Percentiles rank a stretch among this genome's conserved stretches.
These are phyloP conservation scores for Colletotrichum echinochloae DNA, from an alignment of 2,329 filamentous ascomycete genomes.

Conservation along the genomic window DNA sequence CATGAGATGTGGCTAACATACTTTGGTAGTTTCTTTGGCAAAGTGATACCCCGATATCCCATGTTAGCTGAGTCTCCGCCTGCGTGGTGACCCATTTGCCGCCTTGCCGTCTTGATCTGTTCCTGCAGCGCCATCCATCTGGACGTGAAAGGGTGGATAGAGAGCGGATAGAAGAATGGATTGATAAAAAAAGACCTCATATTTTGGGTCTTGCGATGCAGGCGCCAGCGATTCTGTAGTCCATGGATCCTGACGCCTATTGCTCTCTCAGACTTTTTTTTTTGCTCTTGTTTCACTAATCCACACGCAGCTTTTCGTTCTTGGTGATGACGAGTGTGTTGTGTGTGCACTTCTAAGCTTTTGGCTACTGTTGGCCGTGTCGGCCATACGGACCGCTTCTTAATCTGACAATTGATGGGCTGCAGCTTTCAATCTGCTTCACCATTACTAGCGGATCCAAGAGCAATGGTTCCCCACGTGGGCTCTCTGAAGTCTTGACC, in stretches of 20 bases:
- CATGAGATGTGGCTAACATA: constrained; percentile 15
- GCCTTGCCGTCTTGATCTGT: constrained; percentile 3
- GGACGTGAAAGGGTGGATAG: constrained; percentile 29
- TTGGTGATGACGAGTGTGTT: not conserved
- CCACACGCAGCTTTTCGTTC: constrained; percentile 7
- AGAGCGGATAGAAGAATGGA: constrained; percentile 39
- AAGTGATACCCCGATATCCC: constrained; percentile 25
- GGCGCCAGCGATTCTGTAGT: constrained; percentile 23
- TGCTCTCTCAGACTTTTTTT: constrained; percentile 21
- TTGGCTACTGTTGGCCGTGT: not conserved
- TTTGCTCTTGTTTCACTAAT: constrained; percentile 31
- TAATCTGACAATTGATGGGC: constrained; percentile 64
- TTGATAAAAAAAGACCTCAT: constrained; percentile 28
- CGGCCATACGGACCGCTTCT: constrained; percentile 52
- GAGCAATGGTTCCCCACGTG: constrained; percentile 57
- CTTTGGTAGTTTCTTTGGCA: not conserved
- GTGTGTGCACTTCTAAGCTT: no score
- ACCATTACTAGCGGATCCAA: constrained; percentile 68
- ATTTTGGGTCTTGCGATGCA: constrained; percentile 11
- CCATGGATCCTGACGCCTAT: constrained; percentile 27
- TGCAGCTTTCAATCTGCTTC: constrained; percentile 67
- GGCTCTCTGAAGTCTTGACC: constrained; percentile 71
- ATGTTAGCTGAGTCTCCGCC: not conserved
- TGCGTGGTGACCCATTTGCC: not conserved
- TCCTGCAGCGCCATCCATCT: constrained; percentile 23